Conservation (phyloP, 139 green algal species). For the Astrephomene gubernaculifera region DNA sequence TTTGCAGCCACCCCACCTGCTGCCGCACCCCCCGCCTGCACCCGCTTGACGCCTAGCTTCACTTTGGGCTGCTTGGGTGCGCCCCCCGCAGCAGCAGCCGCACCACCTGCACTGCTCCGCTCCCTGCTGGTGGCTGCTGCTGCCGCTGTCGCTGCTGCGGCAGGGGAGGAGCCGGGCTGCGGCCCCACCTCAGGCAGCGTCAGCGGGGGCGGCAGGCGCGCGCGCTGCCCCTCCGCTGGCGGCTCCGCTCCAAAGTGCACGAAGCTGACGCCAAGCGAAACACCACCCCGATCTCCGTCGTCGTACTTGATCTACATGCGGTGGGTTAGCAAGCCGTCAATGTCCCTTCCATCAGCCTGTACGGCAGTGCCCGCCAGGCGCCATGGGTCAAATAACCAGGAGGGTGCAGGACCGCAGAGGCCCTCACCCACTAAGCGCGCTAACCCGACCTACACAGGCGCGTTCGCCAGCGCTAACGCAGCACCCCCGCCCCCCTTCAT, state of each 20-base stretch:
- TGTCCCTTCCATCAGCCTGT: not conserved
- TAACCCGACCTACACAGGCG: not conserved
- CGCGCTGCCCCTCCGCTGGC: not conserved
- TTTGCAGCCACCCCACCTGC: no score
- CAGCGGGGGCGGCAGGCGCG: not conserved
- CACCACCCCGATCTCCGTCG: not conserved
- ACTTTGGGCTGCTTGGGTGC: no score
- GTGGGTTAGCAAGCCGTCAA: not conserved
- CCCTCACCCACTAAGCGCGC: not conserved
- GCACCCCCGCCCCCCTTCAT: not conserved
- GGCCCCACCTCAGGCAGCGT: not conserved
- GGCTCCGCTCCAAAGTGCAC: constrained; percentile 22
- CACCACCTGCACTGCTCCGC: no score
- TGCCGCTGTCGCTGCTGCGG: no score
- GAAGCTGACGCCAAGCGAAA: constrained; percentile 4
- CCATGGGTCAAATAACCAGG: not conserved
- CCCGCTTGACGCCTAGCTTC: no score
- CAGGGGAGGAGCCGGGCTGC: no score
- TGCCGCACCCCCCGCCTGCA: no score
- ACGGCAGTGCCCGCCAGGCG: not conserved
- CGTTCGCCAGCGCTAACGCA: not conserved
- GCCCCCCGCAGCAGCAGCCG: no score
- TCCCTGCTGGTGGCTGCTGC: no score
- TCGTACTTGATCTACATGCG: not conserved
- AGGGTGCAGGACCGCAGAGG: not conserved